Percentiles rank a stretch among this genome's conserved stretches.
phyloP scores from a whole-genome alignment of 164 flowering plant species.

The Vitis rupestris region DNA sequence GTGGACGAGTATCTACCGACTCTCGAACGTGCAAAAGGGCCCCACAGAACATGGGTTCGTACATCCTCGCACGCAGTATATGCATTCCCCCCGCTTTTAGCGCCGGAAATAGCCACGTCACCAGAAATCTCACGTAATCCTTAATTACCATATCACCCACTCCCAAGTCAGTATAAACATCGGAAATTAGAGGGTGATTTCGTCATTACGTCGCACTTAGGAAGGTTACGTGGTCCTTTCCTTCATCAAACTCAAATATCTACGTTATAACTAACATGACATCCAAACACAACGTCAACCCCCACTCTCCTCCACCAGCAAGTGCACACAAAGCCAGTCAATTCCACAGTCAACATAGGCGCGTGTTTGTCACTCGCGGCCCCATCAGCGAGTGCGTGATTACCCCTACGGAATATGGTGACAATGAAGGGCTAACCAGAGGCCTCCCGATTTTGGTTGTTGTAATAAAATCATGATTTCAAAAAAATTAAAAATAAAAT shows the following conservation, averaged over 20 bases:
- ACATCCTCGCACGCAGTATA: conserved; percentile 20
- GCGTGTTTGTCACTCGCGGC: too few species aligned
- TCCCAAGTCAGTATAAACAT: too few species aligned
- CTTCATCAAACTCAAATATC: conserved; percentile 11
- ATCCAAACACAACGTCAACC: too few species aligned
- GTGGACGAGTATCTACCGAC: conserved; percentile 4
- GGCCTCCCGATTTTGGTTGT: too few species aligned
- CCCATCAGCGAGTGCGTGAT: too few species aligned
- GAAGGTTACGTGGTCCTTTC: conserved; percentile 23
- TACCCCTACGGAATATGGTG: background rate
- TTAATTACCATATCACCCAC: conserved; percentile 11
- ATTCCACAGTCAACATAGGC: too few species aligned
- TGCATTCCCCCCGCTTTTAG: conserved; percentile 8
- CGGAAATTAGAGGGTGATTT: background rate
- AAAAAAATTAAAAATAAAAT: too few species aligned
- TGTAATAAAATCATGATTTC: background rate
- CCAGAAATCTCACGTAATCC: too few species aligned
- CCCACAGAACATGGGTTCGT: conserved; percentile 22
- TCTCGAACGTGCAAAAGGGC: conserved; percentile 15
- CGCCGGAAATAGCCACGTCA: conserved; percentile 19
- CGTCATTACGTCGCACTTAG: background rate
- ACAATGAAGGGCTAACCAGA: conserved; percentile 8
- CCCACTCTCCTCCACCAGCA: background rate
- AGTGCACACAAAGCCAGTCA: background rate
- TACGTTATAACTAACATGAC: conserved; percentile 16